Conservation (phyloP, 2,329 filamentous ascomycete species). For the Ascochyta clinopodiicola region DNA sequence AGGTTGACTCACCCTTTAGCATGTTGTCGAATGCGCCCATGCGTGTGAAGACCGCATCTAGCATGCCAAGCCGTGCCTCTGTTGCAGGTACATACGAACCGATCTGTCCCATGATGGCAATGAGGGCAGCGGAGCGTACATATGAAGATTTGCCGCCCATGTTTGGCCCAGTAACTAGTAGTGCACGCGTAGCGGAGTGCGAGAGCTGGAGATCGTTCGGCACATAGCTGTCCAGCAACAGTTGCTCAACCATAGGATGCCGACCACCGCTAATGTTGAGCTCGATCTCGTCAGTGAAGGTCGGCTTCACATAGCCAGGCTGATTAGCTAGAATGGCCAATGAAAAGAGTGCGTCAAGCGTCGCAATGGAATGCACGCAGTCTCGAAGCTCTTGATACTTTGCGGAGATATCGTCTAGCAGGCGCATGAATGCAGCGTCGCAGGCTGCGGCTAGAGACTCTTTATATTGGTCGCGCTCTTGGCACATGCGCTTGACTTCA, state of each 20-base stretch:
- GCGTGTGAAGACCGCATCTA: constrained; percentile 91
- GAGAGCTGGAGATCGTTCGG: constrained; percentile 82
- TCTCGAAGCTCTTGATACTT: constrained; percentile 91
- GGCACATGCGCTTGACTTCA: constrained; percentile 80
- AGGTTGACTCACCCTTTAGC: constrained; percentile 91
- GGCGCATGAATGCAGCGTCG: constrained; percentile 76
- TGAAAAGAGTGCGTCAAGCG: constrained; percentile 87
- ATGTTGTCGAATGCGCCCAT: constrained; percentile 98
- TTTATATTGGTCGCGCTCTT: constrained; percentile 91
- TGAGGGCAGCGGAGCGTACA: constrained; percentile 88
- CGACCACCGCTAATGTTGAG: constrained; percentile 78
- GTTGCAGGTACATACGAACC: constrained; percentile 91
- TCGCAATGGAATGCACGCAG: constrained; percentile 82
- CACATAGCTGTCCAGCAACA: constrained; percentile 85
- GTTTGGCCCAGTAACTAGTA: constrained; percentile 95
- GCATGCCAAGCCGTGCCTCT: constrained; percentile 75
- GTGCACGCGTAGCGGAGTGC: constrained; percentile 64
- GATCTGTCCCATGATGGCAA: constrained; percentile 92
- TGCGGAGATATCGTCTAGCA: constrained; percentile 76
- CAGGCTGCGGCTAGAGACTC: constrained; percentile 92
- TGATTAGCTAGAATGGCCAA: constrained; percentile 83
- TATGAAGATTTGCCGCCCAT: constrained; percentile 99
- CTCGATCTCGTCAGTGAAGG: constrained; percentile 67
- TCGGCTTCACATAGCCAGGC: constrained; percentile 86
- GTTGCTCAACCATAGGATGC: constrained; percentile 95